phyloP scores from a whole-genome alignment of 331 rosid species.

The Rosa hybrid region DNA sequence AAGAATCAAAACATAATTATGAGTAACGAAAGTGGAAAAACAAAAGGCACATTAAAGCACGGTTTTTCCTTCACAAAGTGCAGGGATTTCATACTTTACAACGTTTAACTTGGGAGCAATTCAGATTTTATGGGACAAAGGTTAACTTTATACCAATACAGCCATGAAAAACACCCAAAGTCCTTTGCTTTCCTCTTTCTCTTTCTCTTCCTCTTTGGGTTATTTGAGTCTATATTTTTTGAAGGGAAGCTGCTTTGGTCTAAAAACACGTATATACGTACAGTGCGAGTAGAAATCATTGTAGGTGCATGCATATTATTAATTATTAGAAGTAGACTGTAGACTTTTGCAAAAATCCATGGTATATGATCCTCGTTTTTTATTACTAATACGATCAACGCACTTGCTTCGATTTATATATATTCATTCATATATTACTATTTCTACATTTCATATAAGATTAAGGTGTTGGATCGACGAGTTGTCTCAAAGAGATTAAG shows the following conservation, averaged over 20 bases:
- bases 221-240: neutral
- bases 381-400: no score
- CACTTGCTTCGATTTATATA: no score
- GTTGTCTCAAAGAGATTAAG: no score
- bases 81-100: conserved; percentile 19
- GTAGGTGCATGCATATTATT: neutral
- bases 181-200: neutral
- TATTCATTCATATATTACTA: no score
- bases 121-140: conserved; percentile 15
- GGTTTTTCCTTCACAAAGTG: conserved; percentile 19
- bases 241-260: neutral
- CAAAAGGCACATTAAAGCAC: conserved; percentile 11
- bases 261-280: neutral
- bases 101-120: conserved; percentile 22
- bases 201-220: neutral
- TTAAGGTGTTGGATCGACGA: no score
- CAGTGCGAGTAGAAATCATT: neutral
- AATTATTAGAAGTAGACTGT: no score
- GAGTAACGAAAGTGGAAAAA: conserved; percentile 23
- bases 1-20: conserved; percentile 32
- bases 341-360: no score
- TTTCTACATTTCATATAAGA: no score
- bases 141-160: conserved; percentile 17
- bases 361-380: no score
- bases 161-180: conserved; percentile 7